A percentile compares a stretch with the other conserved stretches of the same genome.
phyloP scores from a whole-genome alignment of 345 rosid genomes.

The Linum trigynum region DNA sequence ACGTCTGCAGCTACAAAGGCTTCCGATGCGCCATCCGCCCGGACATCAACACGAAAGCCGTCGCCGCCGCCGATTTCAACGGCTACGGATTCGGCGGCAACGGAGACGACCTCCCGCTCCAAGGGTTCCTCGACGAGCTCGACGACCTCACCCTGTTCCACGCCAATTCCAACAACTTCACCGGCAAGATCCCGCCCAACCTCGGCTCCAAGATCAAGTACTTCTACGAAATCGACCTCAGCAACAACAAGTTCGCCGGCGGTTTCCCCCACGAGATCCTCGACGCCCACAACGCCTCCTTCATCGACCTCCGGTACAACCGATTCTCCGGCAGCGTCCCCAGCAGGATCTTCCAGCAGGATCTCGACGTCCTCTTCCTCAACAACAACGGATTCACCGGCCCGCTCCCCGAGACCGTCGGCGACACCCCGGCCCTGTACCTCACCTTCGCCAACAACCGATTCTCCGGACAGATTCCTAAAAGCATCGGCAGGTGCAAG shows the following conservation, averaged over 20 bases:
- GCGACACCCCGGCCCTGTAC: slow-evolving; percentile 33
- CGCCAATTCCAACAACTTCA: slow-evolving; percentile 38
- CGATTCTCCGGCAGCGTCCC: slow-evolving; percentile 30
- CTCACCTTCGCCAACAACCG: slow-evolving; percentile 51
- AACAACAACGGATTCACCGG: slow-evolving; percentile 39
- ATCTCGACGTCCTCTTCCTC: slow-evolving; percentile 45
- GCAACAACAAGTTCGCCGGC: slow-evolving; percentile 38
- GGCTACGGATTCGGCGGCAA: slow-evolving; percentile 21
- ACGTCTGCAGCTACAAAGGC: slow-evolving; percentile 26
- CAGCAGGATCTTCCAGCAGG: slow-evolving; percentile 20
- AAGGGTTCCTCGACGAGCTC: slow-evolving; percentile 23
- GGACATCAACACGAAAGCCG: slow-evolving; percentile 10
- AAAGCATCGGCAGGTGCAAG: slow-evolving; percentile 35
- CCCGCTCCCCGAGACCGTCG: slow-evolving; percentile 33
- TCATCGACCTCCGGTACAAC: slow-evolving; percentile 51
- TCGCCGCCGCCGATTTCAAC: slow-evolving; percentile 40
- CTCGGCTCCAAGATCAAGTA: background rate
- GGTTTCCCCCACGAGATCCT: slow-evolving; percentile 32
- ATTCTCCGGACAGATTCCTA: slow-evolving; percentile 39
- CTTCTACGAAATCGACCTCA: slow-evolving; percentile 47
- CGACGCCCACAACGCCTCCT: slow-evolving; percentile 19
- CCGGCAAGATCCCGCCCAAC: slow-evolving; percentile 10
- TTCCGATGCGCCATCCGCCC: slow-evolving; percentile 27
- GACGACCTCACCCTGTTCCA: slow-evolving; percentile 42
- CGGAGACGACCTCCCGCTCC: slow-evolving; percentile 8